phyloP scores from a whole-genome alignment of 73 alveolate genomes.

The Durusdinium trenchii region DNA sequence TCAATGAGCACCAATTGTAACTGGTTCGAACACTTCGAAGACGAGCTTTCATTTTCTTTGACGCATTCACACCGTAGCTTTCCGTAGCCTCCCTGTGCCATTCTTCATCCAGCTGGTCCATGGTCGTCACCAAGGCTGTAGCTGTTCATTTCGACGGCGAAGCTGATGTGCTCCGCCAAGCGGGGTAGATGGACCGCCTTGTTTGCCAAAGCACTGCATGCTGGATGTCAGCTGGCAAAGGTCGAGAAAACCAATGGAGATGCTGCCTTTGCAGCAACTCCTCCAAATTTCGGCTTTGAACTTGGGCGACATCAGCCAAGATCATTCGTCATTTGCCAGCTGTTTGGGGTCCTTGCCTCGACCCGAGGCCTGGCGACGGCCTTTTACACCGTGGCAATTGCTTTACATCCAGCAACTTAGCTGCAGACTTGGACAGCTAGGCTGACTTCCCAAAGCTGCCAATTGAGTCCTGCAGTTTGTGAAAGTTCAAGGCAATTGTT shows the following conservation, averaged over 20 bases:
- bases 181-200: neutral
- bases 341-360: neutral
- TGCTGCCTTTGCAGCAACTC: neutral
- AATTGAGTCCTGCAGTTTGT: neutral
- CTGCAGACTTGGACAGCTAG: neutral
- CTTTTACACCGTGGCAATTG: conserved; percentile 54
- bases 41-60: no score
- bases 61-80: no score
- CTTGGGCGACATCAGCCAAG: neutral
- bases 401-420: conserved; percentile 30
- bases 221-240: neutral
- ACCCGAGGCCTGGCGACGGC: conserved; percentile 28
- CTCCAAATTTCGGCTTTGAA: neutral
- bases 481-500: no score
- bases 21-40: no score
- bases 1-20: no score
- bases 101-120: no score
- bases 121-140: no score
- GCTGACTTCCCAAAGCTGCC: neutral
- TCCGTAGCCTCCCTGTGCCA: no score
- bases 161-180: no score
- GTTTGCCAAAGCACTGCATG: neutral
- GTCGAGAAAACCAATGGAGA: neutral
- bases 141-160: no score
- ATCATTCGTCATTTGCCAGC: neutral